These are phyloP conservation scores for Coemansia sp. DNA, from an alignment of 192 early-diverging fungal genomes.

Conservation along the genomic window DNA sequence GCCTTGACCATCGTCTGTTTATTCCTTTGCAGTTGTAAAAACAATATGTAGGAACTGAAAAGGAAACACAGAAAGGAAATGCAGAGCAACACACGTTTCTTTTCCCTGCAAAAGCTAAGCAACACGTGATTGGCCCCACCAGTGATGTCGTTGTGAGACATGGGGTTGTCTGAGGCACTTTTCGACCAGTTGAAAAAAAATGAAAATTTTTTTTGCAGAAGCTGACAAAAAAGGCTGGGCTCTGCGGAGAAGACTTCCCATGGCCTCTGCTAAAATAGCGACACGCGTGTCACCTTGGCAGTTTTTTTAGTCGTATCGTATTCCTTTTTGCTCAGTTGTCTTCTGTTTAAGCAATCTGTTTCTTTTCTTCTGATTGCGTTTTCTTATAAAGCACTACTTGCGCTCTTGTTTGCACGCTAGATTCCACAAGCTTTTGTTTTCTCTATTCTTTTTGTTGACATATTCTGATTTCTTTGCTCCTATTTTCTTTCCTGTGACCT, in stretches of 20 bases:
- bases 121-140: constrained; percentile 9
- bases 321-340: too few relatives aligned
- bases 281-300: too few relatives aligned
- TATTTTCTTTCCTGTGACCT: neutral
- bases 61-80: neutral
- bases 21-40: neutral
- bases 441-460: constrained; percentile 10
- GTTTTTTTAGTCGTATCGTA: too few relatives aligned
- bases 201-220: neutral
- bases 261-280: too few relatives aligned
- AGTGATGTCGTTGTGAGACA: neutral
- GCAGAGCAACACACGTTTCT: neutral
- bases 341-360: neutral
- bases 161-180: neutral
- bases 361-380: constrained; percentile 2
- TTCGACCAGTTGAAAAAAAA: neutral
- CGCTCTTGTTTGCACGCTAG: too few relatives aligned
- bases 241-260: too few relatives aligned
- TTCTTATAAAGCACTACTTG: neutral
- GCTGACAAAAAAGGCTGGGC: too few relatives aligned
- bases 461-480: constrained; percentile 4
- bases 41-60: neutral
- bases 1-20: neutral
- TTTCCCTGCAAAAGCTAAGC: neutral
- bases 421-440: constrained; percentile 10